Base-by-base conservation (phyloP, 371 early-diverging fungal species). In the Conidiobolus incongruus region DNA sequence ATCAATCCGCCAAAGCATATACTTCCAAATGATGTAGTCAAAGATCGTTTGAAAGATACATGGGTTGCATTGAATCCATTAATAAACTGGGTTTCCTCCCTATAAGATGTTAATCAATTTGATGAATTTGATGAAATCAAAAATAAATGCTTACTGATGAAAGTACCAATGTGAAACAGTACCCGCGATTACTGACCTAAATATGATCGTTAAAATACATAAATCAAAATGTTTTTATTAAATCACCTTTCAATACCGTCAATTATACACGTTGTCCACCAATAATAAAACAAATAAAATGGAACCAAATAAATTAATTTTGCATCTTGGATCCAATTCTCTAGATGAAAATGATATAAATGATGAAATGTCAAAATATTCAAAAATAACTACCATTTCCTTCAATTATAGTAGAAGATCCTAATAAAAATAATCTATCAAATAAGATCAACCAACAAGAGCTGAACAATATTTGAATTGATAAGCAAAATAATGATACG, bases 121-220 rank as follows among this genome's bases (percentile, higher is more conserved):
- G 8, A 35, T 15, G 17, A 39, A 2, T 26, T 8, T 19, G 5
- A 39, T 26, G 21, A 12, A 12, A 39, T 19, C 4, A 20, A 33
- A 5, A n/a, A n/a, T n/a, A n/a, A n/a, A n/a, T n/a, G 34, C 26
- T 6, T 43, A 29, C 30, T 43, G 26, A 19, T 43, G 34, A 33
- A 43, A 43, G 23, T 43, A 43, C 43, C 43, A 43, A 17, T 43
- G 43, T 3, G 43, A 43, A 17, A 43, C 43, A 4, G 43, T 30
- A 32, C 43, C 43, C 11, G 43, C 43, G 20, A 43, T 43, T 4
- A 20, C 19, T 5, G 33, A 24, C 34, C 43, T 43, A 17, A 37
- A 37, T 16, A 22, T 4, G 22, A 4, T 20, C 5, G 16, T 17
- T 6, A 4, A 37, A 4, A 10, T 20, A 20, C 10, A 17, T 6